Evolutionary conservation across 2,329 filamentous ascomycete genomes (phyloP).

Genomic region (Alternaria dauci): DNA sequence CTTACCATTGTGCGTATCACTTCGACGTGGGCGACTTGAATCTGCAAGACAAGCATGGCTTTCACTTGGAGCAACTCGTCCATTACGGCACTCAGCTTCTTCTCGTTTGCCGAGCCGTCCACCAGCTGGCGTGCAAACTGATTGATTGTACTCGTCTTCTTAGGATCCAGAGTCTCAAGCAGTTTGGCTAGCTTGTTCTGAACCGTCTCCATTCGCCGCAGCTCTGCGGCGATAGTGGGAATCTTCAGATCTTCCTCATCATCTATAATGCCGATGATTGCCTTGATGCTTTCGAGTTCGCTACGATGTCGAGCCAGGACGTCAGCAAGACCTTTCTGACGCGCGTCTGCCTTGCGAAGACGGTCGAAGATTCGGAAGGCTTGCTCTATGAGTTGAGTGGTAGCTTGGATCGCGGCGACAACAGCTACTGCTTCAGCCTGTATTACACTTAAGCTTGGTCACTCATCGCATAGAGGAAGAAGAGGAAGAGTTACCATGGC

Average conservation of each 20-base stretch:
- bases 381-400: conserved; percentile 18
- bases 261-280: not conserved
- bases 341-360: conserved; percentile 21
- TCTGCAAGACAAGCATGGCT: conserved; percentile 18
- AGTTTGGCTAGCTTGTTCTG: not conserved
- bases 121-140: conserved; percentile 26
- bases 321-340: conserved; percentile 16
- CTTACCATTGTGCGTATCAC: conserved; percentile 17
- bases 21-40: conserved; percentile 29
- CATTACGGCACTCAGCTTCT: conserved; percentile 26
- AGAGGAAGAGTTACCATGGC: not conserved
- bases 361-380: conserved; percentile 17
- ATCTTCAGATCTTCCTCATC: not conserved
- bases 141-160: conserved; percentile 12
- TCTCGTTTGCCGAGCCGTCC: conserved; percentile 26
- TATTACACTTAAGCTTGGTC: not conserved
- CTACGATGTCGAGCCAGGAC: not conserved
- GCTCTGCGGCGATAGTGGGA: not conserved
- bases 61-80: conserved; percentile 27
- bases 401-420: not conserved
- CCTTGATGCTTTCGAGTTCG: not conserved
- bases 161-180: conserved; percentile 9
- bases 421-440: not conserved
- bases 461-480: too few relatives aligned
- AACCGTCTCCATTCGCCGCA: not conserved